Evolutionary conservation across 495 filamentous ascomycete species (phyloP).

Genomic region (Penicillium steckii): DNA sequence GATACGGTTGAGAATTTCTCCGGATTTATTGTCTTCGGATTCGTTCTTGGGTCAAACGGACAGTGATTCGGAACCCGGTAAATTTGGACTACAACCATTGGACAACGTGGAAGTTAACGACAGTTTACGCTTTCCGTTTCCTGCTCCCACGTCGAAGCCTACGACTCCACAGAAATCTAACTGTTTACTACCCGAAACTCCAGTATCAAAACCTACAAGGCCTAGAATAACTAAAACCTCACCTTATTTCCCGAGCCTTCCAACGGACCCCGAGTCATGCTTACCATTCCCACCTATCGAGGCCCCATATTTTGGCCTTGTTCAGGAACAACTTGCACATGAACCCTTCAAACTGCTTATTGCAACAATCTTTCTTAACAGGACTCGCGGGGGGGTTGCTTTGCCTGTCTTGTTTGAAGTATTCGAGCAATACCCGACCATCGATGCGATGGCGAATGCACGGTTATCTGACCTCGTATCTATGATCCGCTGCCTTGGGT

Average conservation of each 20-base stretch:
- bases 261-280: conserved; percentile 55
- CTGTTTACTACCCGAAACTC: conserved; percentile 1
- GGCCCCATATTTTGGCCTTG: conserved; percentile 65
- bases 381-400: conserved; percentile 70
- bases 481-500: conserved; percentile 71
- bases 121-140: neutral
- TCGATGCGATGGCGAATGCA: conserved; percentile 61
- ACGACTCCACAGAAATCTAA: conserved; percentile 1
- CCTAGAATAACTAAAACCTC: conserved; percentile 38
- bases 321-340: conserved; percentile 75
- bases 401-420: conserved; percentile 73
- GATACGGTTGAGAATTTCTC: conserved; percentile 11
- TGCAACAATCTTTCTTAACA: conserved; percentile 79
- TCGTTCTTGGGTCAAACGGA: conserved; percentile 34
- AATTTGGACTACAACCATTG: neutral
- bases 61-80: conserved; percentile 24
- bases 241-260: conserved; percentile 43
- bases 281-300: conserved; percentile 71
- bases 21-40: conserved; percentile 30
- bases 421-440: conserved; percentile 65
- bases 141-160: neutral
- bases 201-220: conserved; percentile 18
- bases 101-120: neutral
- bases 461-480: conserved; percentile 53
- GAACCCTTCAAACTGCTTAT: conserved; percentile 73